Evolutionary conservation across 208 protist species (phyloP).

Genomic region (Wallacemonas collosoma): DNA sequence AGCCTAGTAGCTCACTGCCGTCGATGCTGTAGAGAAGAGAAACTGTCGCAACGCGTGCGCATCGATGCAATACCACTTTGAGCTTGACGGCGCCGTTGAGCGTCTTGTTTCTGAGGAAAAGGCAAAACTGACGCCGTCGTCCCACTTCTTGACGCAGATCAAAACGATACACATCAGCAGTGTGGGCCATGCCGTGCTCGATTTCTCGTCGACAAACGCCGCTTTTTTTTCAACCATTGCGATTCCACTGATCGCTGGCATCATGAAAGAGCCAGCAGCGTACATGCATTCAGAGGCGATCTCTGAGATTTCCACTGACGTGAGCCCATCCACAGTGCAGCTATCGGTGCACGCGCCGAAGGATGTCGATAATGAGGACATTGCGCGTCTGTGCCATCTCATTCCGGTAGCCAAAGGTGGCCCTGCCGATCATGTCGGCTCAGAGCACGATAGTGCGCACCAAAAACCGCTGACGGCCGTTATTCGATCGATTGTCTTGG

Average conservation of each 20-base stretch:
- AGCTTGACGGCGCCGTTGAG: background rate
- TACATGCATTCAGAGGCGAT: background rate
- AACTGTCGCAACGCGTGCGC: background rate
- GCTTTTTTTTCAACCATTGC: conserved; percentile 9
- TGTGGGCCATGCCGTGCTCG: background rate
- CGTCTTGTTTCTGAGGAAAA: background rate
- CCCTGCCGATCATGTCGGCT: background rate
- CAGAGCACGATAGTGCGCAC: background rate
- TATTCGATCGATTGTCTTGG: conserved; percentile 21
- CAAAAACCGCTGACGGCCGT: background rate
- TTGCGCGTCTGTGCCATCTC: conserved; percentile 1
- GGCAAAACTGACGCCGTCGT: conserved; percentile 1
- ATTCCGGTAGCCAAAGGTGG: conserved; percentile 1
- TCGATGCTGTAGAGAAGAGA: background rate
- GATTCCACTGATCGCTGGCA: conserved; percentile 3
- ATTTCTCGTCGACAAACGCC: background rate
- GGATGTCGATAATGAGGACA: background rate
- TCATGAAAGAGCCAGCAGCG: background rate
- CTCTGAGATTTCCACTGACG: background rate
- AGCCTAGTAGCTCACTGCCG: too few relatives aligned
- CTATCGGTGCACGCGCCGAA: background rate
- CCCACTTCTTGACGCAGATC: background rate
- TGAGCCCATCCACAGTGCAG: background rate
- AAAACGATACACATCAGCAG: background rate
- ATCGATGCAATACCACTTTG: background rate